Evolutionary conservation across 2,329 filamentous ascomycete genomes (phyloP).

Genomic region (Capronia americana): DNA sequence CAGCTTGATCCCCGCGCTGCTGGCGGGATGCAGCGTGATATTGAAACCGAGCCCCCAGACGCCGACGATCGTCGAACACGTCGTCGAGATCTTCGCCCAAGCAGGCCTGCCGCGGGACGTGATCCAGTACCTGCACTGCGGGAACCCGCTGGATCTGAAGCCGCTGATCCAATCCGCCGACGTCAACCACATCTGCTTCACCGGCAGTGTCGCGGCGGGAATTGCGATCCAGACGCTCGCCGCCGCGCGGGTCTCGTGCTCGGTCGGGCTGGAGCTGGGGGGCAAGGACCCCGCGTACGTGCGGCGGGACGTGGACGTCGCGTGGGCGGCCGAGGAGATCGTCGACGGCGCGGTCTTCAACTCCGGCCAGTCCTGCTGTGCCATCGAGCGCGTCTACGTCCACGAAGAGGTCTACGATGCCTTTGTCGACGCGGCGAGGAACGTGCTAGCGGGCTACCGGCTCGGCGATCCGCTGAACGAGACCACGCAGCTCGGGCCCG

Average conservation of each 20-base stretch:
- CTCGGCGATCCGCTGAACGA: conserved; percentile 86
- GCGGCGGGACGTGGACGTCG: conserved; percentile 80
- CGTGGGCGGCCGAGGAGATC: conserved; percentile 92
- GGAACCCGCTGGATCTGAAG: conserved; percentile 77
- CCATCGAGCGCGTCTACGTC: conserved; percentile 90
- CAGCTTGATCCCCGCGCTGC: conserved; percentile 86
- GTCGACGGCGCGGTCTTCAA: conserved; percentile 97
- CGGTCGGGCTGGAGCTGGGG: conserved; percentile 87
- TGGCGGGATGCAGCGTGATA: conserved; percentile 89
- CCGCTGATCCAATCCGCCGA: conserved; percentile 76
- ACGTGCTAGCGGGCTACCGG: conserved; percentile 79
- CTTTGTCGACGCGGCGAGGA: conserved; percentile 79
- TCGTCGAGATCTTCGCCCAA: conserved; percentile 75
- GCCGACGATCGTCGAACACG: conserved; percentile 86
- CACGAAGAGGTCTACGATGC: conserved; percentile 81
- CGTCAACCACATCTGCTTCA: conserved; percentile 87
- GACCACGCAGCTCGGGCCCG: conserved; percentile 82
- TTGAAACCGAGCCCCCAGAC: conserved; percentile 95
- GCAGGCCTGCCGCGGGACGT: conserved; percentile 84
- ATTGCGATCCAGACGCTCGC: conserved; percentile 85
- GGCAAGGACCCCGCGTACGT: conserved; percentile 96
- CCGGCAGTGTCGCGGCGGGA: conserved; percentile 87
- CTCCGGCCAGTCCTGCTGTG: conserved; percentile 97
- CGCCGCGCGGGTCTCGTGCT: conserved; percentile 66
- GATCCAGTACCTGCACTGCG: conserved; percentile 90